Base-by-base conservation (phyloP, 169 alveolate species). In the Eimeria brunetti region DNA sequence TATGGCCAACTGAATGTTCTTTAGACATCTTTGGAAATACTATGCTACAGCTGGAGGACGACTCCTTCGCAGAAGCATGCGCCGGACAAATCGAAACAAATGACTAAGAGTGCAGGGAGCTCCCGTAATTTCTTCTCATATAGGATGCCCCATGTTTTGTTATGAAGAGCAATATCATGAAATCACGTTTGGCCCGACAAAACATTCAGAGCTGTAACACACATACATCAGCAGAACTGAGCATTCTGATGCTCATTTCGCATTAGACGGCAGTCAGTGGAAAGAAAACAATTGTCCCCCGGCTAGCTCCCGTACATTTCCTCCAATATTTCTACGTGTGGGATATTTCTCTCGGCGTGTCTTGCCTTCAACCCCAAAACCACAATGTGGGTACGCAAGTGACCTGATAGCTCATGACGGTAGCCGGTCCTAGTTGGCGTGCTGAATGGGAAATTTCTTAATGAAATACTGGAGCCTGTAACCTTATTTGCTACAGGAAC, bases 371-470 rank as follows among this genome's bases (percentile, higher is more conserved):
- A 2, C 53, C 7, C 16, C 83, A 18, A 30, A 7, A 20, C 33
- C 83, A 38, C 83, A 73, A 38, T 38, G 56, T 14, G 56, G 14
- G 83, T 73, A 38, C 83, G 18, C 83, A 73, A 73, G 83, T 73
- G 83, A 73, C 83, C 83, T 53, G 83, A 73, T 73, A 73, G 83
- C 83, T 73, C 83, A 33, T 73, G 56, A 73, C 4, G 6, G 56
- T 38, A 38, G 38, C 56, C 9, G n/a, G 53, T 33, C 41, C 83
- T 20, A 20, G 51, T 36, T 73, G 18, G 41, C 38, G 73, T 27
- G 83, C 41, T 36, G 51, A 38, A 14, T 7, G 56, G 53, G 18
- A 53, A 6, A 18, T n/a, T 22, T 73, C 83, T 24, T 73, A 6
- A 2, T 27, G 7, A 73, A 38, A 38, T 20, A 73, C 78, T 67